Conservation (phyloP, 805 yeast species). For the Barnettozyma vustinii region DNA sequence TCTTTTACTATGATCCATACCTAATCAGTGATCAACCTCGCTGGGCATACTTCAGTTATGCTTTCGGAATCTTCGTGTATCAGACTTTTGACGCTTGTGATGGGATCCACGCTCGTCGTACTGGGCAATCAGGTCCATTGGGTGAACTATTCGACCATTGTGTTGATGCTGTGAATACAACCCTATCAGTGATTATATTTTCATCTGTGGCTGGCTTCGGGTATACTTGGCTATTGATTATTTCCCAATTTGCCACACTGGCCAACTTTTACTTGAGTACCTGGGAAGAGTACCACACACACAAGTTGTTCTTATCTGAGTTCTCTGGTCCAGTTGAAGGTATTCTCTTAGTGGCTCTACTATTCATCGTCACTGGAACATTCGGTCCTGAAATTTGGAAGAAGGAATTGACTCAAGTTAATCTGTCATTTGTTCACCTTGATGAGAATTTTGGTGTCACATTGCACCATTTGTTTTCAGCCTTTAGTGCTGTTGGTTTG, state of each 20-base stretch:
- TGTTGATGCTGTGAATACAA: slow-evolving; percentile 68
- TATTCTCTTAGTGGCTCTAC: slow-evolving; percentile 52
- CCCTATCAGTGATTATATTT: slow-evolving; percentile 69
- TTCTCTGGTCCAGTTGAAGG: slow-evolving; percentile 97
- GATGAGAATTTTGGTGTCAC: slow-evolving; percentile 28
- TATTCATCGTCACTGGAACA: slow-evolving; percentile 59
- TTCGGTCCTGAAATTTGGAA: slow-evolving; percentile 71
- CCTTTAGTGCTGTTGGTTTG: slow-evolving; percentile 48
- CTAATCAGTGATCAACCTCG: slow-evolving; percentile 55
- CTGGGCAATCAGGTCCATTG: slow-evolving; percentile 91
- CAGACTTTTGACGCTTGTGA: slow-evolving; percentile 97
- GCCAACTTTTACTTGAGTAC: slow-evolving; percentile 85
- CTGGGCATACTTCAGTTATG: slow-evolving; percentile 76
- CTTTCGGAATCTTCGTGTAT: slow-evolving; percentile 78
- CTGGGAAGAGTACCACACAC: slow-evolving; percentile 95
- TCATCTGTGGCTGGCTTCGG: slow-evolving; percentile 77
- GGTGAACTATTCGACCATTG: slow-evolving; percentile 96
- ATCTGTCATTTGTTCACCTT: slow-evolving; percentile 15
- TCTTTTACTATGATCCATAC: slow-evolving; percentile 68
- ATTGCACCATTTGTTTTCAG: slow-evolving; percentile 38
- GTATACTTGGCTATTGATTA: slow-evolving; percentile 50
- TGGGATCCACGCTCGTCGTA: slow-evolving; percentile 91
- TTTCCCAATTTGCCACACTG: slow-evolving; percentile 68
- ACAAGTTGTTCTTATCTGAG: slow-evolving; percentile 66
- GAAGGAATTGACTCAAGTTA: slow-evolving; percentile 32